Evolutionary conservation across 371 early-diverging fungal genomes (phyloP).

Genomic region (Circinella minor): DNA sequence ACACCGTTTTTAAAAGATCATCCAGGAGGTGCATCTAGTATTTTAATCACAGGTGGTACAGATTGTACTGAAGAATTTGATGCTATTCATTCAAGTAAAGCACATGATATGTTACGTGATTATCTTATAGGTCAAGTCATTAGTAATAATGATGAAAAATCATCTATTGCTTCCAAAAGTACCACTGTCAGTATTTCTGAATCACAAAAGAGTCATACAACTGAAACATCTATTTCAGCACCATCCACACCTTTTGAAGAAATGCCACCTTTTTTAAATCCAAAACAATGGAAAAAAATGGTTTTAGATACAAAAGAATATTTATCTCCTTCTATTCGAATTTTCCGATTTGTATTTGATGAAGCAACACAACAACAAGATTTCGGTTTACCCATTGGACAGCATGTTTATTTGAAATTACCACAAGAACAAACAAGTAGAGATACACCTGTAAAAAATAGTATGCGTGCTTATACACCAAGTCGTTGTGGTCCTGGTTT

Average conservation of each 20-base stretch:
- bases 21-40: conserved; percentile 86
- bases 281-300: conserved; percentile 46
- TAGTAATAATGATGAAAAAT: neutral
- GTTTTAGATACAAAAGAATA: conserved; percentile 34
- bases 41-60: conserved; percentile 65
- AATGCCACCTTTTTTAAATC: conserved; percentile 31
- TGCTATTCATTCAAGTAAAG: conserved; percentile 84
- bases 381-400: conserved; percentile 55
- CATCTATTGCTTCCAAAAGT: conserved; percentile 15
- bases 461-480: conserved; percentile 68
- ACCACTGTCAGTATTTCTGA: conserved; percentile 7
- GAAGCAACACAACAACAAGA: conserved; percentile 19
- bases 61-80: conserved; percentile 91
- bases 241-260: conserved; percentile 7
- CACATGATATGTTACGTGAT: conserved; percentile 67
- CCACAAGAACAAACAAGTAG: conserved; percentile 17
- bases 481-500: conserved; percentile 35
- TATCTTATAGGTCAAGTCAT: conserved; percentile 69
- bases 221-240: conserved; percentile 4
- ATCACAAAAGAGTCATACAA: conserved; percentile 8
- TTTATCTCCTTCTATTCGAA: conserved; percentile 47
- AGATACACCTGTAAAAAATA: conserved; percentile 30
- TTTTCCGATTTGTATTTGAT: conserved; percentile 46
- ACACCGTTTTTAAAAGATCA: conserved; percentile 86
- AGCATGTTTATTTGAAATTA: conserved; percentile 42